These are phyloP conservation scores for Helicostylum pulchrum DNA, from an alignment of 192 early-diverging fungal genomes.

Conservation along the genomic window DNA sequence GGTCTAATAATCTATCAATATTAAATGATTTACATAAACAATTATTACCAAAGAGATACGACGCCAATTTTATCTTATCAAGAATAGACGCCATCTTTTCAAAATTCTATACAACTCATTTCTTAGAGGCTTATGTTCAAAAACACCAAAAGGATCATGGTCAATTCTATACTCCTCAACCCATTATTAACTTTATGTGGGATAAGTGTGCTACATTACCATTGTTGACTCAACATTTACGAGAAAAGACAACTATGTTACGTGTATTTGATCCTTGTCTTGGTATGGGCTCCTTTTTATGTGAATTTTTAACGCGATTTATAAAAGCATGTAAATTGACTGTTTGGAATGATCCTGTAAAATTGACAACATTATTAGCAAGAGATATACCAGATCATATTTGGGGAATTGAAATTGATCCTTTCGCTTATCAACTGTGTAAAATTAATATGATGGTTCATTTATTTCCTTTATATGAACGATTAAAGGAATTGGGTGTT, in stretches of 20 bases:
- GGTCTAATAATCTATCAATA: not conserved
- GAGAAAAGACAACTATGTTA: constrained; percentile 5
- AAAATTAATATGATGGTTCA: constrained; percentile 49
- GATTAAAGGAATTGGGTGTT: constrained; percentile 16
- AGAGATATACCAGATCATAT: constrained; percentile 39
- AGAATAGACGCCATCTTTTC: constrained; percentile 42
- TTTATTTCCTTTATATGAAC: constrained; percentile 45
- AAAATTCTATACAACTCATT: constrained; percentile 48
- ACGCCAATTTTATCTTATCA: constrained; percentile 16
- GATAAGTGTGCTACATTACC: constrained; percentile 22
- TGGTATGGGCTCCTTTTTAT: constrained; percentile 54
- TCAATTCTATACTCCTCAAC: constrained; percentile 56
- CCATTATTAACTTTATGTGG: constrained; percentile 60
- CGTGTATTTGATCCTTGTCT: constrained; percentile 54
- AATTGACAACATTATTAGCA: constrained; percentile 28
- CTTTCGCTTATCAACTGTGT: constrained; percentile 48
- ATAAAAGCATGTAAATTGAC: constrained; percentile 27
- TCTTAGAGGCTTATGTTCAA: constrained; percentile 44
- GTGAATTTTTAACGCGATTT: constrained; percentile 43
- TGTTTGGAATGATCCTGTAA: constrained; percentile 41
- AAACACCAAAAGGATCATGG: constrained; percentile 63
- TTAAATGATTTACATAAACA: not conserved
- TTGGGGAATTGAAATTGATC: constrained; percentile 59
- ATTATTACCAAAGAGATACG: not conserved
- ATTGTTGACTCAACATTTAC: not conserved